A percentile compares a stretch with the other conserved stretches of the same genome.
These are phyloP conservation scores for Dioszegia crocea DNA, from an alignment of 768 basidiomycete species.

Conservation along the genomic window DNA sequence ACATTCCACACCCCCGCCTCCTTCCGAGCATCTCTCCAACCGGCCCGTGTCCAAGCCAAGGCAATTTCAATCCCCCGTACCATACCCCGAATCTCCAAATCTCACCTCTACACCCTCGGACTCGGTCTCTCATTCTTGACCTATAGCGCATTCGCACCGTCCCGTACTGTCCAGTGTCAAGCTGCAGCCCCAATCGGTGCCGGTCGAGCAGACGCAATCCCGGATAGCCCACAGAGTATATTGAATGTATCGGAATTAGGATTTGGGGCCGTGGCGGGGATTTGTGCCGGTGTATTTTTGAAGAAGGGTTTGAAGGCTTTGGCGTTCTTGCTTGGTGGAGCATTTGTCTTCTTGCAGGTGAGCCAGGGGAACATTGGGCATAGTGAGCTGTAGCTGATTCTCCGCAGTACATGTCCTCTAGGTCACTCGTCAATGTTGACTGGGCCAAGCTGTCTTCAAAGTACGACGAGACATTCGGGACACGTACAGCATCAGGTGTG, in stretches of 20 bases:
- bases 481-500: conserved; percentile 55
- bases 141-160: not conserved
- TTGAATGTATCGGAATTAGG: conserved; percentile 75
- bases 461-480: conserved; percentile 73
- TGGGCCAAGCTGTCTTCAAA: conserved; percentile 64
- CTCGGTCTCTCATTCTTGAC: conserved; percentile 15
- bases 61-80: conserved; percentile 10
- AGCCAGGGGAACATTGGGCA: conserved; percentile 25
- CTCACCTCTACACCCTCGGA: conserved; percentile 10
- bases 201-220: conserved; percentile 6
- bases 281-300: conserved; percentile 87
- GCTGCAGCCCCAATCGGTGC: not conserved
- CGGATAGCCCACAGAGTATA: conserved; percentile 54
- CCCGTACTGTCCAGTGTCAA: not conserved
- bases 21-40: not conserved
- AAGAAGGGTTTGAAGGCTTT: conserved; percentile 85
- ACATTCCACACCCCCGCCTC: conserved; percentile 2
- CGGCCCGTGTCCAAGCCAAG: not conserved
- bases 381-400: not conserved
- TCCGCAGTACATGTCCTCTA: conserved; percentile 70
- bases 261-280: conserved; percentile 81
- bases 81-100: not conserved
- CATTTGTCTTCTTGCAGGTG: conserved; percentile 88
- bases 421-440: conserved; percentile 69
- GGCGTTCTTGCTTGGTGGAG: conserved; percentile 82